Conservation (phyloP, 495 filamentous ascomycete genomes). For the Sabuloglossum arenarium region DNA sequence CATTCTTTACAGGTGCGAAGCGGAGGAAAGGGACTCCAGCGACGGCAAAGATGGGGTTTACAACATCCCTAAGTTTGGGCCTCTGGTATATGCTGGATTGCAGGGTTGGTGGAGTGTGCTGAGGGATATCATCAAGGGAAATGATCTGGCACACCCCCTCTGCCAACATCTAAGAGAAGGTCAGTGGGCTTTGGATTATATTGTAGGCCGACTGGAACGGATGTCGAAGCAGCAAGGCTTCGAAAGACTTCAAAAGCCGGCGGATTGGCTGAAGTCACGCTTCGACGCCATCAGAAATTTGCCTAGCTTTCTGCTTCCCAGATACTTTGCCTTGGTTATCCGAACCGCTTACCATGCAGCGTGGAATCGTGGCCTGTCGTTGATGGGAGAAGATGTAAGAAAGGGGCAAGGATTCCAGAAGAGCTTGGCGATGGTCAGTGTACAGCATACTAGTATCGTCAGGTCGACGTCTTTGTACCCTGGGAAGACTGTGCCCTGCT, state of each 20-base stretch:
- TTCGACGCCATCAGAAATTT: constrained; percentile 67
- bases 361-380: constrained; percentile 50
- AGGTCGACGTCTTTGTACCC: constrained; percentile 84
- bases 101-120: constrained; percentile 98
- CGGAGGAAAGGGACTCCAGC: constrained; percentile 73
- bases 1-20: constrained; percentile 74
- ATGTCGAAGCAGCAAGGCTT: constrained; percentile 39
- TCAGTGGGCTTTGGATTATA: constrained; percentile 88
- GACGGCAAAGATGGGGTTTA: constrained; percentile 70
- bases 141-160: constrained; percentile 80
- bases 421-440: constrained; percentile 68
- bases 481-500: constrained; percentile 55
- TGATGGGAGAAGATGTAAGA: constrained; percentile 57
- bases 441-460: constrained; percentile 73
- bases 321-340: constrained; percentile 81
- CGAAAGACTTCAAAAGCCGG: constrained; percentile 35
- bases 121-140: constrained; percentile 63
- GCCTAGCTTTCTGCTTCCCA: constrained; percentile 73
- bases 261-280: constrained; percentile 59
- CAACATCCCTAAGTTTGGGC: constrained; percentile 59
- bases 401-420: constrained; percentile 71
- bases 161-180: constrained; percentile 84
- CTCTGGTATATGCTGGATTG: constrained; percentile 83
- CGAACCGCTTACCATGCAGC: constrained; percentile 73
- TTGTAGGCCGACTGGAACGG: constrained; percentile 54